These are phyloP conservation scores for Botryotinia narcissicola DNA, from an alignment of 2,329 filamentous ascomycete genomes.

Conservation along the genomic window DNA sequence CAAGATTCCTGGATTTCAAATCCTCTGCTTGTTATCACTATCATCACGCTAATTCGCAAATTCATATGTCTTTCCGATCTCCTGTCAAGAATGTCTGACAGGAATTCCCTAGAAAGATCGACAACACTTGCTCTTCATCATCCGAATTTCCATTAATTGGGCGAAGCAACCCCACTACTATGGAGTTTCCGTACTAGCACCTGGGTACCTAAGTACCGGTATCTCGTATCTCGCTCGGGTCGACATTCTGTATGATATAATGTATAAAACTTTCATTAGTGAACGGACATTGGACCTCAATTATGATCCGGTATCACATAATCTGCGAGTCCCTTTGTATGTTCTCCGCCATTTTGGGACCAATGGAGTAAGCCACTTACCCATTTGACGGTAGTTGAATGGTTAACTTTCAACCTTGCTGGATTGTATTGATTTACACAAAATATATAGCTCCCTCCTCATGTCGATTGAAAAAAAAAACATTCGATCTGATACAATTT, in stretches of 20 bases:
- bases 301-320: not conserved
- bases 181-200: not conserved
- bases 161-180: not conserved
- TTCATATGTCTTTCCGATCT: not conserved
- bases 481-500: too few relatives aligned
- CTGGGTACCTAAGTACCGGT: not conserved
- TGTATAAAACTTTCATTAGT: not conserved
- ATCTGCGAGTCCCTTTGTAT: too few relatives aligned
- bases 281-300: not conserved
- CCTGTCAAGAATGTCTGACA: not conserved
- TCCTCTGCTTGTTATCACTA: not conserved
- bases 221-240: not conserved
- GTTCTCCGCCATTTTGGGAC: not conserved
- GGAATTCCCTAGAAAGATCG: not conserved
- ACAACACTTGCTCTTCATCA: not conserved
- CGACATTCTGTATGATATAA: not conserved
- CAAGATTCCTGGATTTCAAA: not conserved
- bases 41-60: not conserved
- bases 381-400: not conserved
- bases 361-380: not conserved
- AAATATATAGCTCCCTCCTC: not conserved
- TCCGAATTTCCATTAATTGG: not conserved
- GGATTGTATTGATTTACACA: not conserved
- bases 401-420: not conserved
- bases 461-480: not conserved